phyloP scores from a whole-genome alignment of 2,329 filamentous ascomycete species.

The Trichoderma sp. region DNA sequence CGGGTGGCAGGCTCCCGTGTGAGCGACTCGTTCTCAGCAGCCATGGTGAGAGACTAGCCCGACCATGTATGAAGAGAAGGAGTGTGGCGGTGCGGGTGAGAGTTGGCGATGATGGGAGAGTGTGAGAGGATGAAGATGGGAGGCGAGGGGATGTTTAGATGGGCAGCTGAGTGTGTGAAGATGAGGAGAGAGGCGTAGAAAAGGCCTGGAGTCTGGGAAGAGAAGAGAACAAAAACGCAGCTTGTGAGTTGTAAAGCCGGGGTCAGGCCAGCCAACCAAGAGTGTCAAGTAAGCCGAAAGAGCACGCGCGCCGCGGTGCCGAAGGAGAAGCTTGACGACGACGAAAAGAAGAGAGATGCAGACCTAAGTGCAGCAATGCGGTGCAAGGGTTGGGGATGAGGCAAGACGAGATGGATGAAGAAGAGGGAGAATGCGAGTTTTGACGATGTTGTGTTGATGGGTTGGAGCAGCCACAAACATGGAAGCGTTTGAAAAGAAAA shows the following conservation, averaged over 20 bases:
- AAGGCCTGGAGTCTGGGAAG: background rate
- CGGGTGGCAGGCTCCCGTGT: slow-evolving; percentile 37
- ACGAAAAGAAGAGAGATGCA: background rate
- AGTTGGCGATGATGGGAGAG: background rate
- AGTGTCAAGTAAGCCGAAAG: slow-evolving; percentile 17
- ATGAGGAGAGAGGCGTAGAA: slow-evolving; percentile 8
- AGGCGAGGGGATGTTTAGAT: background rate
- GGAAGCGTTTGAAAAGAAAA: slow-evolving; percentile 20
- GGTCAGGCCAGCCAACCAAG: slow-evolving; percentile 20
- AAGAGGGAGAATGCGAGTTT: background rate
- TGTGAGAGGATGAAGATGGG: background rate
- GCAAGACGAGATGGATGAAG: background rate
- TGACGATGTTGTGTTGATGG: slow-evolving; percentile 12
- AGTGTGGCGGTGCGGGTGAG: background rate
- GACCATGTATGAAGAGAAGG: slow-evolving; percentile 31
- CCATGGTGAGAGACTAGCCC: slow-evolving; percentile 33
- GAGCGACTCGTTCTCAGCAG: slow-evolving; percentile 38
- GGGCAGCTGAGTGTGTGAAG: background rate
- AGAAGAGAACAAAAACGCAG: background rate
- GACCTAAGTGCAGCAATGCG: background rate
- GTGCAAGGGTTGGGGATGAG: background rate
- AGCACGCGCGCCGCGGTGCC: slow-evolving; percentile 18
- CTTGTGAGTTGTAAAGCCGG: slow-evolving; percentile 10
- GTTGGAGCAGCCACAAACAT: slow-evolving; percentile 16
- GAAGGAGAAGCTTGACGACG: background rate